Conservation (phyloP, 495 filamentous ascomycete genomes). For the Tuber borchii region DNA sequence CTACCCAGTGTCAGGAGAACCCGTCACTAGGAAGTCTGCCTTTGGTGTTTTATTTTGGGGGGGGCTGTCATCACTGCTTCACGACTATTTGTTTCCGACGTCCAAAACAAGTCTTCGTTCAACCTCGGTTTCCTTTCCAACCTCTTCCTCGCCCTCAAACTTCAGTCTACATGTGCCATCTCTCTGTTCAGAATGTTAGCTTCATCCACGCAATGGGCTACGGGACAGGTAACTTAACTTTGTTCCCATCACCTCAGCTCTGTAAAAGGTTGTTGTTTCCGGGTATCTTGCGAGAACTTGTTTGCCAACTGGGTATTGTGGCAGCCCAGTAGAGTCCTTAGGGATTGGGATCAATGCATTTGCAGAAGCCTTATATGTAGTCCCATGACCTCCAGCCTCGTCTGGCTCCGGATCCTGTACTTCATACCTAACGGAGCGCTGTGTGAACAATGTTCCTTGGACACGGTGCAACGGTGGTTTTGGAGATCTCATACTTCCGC, state of each 20-base stretch:
- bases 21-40: background rate
- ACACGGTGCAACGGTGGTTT: background rate
- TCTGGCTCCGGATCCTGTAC: conserved; percentile 92
- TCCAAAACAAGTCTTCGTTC: conserved; percentile 75
- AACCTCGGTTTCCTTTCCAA: conserved; percentile 68
- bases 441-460: conserved; percentile 8
- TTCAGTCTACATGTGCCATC: conserved; percentile 61
- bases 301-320: conserved; percentile 69
- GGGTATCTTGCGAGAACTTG: conserved; percentile 78
- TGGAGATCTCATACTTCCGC: conserved; percentile 52
- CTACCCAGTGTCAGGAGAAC: background rate
- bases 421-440: conserved; percentile 60
- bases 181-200: conserved; percentile 27
- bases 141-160: conserved; percentile 83
- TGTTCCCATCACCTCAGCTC: conserved; percentile 80
- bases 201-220: background rate
- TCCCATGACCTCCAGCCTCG: conserved; percentile 61
- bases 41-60: background rate
- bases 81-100: conserved; percentile 50
- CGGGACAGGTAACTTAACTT: conserved; percentile 43
- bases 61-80: conserved; percentile 25
- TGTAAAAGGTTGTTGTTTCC: conserved; percentile 94
- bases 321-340: conserved; percentile 51
- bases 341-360: conserved; percentile 80
- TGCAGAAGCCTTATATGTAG: conserved; percentile 71